These are phyloP conservation scores for Penicillium palitans DNA, from an alignment of 2,329 filamentous ascomycete genomes.

Conservation along the genomic window DNA sequence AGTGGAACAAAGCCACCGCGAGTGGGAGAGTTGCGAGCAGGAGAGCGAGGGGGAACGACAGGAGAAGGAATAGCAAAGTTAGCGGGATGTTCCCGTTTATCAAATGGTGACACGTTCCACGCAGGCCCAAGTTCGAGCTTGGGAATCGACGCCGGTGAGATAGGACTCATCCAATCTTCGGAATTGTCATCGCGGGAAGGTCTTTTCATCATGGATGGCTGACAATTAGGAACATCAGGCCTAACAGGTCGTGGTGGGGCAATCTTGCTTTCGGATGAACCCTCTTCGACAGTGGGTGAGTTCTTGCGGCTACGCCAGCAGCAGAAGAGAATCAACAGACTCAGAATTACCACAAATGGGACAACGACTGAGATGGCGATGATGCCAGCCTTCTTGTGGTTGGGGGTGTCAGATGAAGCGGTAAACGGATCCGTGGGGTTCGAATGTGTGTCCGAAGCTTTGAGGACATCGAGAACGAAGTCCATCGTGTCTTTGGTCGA, in stretches of 20 bases:
- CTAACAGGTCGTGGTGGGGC: slow-evolving; percentile 23
- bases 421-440: slow-evolving; percentile 22
- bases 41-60: slow-evolving; percentile 29
- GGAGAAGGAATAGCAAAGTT: slow-evolving; percentile 24
- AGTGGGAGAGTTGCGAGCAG: slow-evolving; percentile 32
- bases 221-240: slow-evolving; percentile 27
- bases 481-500: slow-evolving; percentile 43
- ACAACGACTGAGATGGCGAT: slow-evolving; percentile 40
- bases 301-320: slow-evolving; percentile 37
- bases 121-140: slow-evolving; percentile 38
- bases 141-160: slow-evolving; percentile 32
- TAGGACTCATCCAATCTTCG: slow-evolving; percentile 23
- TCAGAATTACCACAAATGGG: slow-evolving; percentile 34
- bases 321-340: slow-evolving; percentile 34
- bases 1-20: slow-evolving; percentile 32
- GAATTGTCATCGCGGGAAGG: slow-evolving; percentile 24
- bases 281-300: slow-evolving; percentile 25
- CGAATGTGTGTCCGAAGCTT: slow-evolving; percentile 21
- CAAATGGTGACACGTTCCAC: slow-evolving; percentile 34
- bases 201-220: slow-evolving; percentile 24
- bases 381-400: slow-evolving; percentile 38
- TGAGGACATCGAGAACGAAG: slow-evolving; percentile 45
- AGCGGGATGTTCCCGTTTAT: slow-evolving; percentile 20
- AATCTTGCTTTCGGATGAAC: slow-evolving; percentile 25
- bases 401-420: slow-evolving; percentile 18